A percentile compares a stretch with the other conserved stretches of the same genome.
These are phyloP conservation scores for Annona squamosa DNA, from an alignment of 164 flowering plant species.

Conservation along the genomic window DNA sequence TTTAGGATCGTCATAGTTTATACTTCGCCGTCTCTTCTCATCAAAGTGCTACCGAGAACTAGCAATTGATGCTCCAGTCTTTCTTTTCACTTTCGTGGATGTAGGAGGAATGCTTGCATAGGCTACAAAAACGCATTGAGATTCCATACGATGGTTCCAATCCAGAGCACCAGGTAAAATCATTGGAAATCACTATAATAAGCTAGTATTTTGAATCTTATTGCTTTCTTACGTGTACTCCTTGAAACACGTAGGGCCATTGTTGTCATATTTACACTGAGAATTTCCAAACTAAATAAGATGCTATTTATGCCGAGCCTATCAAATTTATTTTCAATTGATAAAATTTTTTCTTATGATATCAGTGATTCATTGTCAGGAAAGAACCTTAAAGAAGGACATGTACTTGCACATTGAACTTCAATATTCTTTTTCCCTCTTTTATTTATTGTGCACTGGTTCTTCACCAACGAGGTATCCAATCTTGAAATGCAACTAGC, in stretches of 20 bases:
- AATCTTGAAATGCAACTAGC: too few relatives aligned
- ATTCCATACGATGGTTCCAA: constrained; percentile 74
- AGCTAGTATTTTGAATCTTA: neutral
- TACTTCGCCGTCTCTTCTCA: neutral
- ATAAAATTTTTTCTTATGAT: too few relatives aligned
- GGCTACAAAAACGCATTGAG: constrained; percentile 78
- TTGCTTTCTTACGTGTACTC: neutral
- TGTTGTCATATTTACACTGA: neutral
- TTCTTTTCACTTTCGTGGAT: constrained; percentile 6
- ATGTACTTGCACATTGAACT: too few relatives aligned
- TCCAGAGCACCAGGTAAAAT: constrained; percentile 76
- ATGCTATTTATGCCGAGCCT: neutral
- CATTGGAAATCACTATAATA: neutral
- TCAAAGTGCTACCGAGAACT: neutral
- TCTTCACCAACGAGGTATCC: too few relatives aligned
- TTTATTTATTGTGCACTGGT: too few relatives aligned
- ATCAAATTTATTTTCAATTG: too few relatives aligned
- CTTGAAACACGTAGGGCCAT: too few relatives aligned
- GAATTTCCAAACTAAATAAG: neutral
- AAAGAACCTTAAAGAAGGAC: too few relatives aligned
- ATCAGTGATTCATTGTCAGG: too few relatives aligned
- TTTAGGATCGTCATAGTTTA: neutral
- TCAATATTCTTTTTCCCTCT: too few relatives aligned
- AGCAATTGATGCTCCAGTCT: neutral
- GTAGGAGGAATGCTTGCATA: constrained; percentile 88